Conservation (phyloP, 192 early-diverging fungal species). For the Podochytrium sp. region DNA sequence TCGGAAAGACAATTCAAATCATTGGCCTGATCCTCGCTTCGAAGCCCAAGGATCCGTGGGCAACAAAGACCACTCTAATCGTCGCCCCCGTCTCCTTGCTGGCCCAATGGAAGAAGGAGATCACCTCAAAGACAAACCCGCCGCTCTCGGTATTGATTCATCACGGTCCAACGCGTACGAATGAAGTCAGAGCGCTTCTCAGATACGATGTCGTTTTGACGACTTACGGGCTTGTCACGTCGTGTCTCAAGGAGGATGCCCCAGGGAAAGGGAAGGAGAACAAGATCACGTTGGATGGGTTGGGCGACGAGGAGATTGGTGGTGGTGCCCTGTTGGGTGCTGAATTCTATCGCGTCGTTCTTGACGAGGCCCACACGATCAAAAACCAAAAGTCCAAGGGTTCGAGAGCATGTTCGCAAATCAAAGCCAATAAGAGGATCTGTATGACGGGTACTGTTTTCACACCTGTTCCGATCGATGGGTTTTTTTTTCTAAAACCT, state of each 20-base stretch:
- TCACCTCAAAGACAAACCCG: constrained; percentile 52
- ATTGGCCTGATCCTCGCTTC: constrained; percentile 58
- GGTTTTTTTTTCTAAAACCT: neutral
- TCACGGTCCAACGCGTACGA: constrained; percentile 48
- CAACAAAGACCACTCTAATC: constrained; percentile 65
- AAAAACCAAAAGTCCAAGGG: constrained; percentile 38
- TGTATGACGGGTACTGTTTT: constrained; percentile 42
- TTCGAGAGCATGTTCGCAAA: constrained; percentile 26
- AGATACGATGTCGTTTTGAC: neutral
- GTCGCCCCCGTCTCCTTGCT: constrained; percentile 53
- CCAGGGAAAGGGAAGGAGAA: neutral
- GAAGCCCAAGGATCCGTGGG: constrained; percentile 30
- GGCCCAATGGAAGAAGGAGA: constrained; percentile 59
- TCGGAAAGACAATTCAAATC: constrained; percentile 72
- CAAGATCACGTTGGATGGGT: neutral
- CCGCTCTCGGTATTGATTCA: constrained; percentile 58
- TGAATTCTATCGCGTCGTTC: constrained; percentile 24
- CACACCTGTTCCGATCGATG: neutral
- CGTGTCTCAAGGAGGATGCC: neutral
- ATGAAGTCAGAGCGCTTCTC: neutral
- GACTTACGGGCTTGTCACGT: constrained; percentile 6
- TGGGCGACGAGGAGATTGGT: neutral
- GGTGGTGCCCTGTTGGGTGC: constrained; percentile 1
- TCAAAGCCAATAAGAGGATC: constrained; percentile 34
- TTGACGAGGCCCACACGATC: constrained; percentile 48